These are phyloP conservation scores for Lophiostoma macrostomum DNA, from an alignment of 495 filamentous ascomycete genomes.

Conservation along the genomic window DNA sequence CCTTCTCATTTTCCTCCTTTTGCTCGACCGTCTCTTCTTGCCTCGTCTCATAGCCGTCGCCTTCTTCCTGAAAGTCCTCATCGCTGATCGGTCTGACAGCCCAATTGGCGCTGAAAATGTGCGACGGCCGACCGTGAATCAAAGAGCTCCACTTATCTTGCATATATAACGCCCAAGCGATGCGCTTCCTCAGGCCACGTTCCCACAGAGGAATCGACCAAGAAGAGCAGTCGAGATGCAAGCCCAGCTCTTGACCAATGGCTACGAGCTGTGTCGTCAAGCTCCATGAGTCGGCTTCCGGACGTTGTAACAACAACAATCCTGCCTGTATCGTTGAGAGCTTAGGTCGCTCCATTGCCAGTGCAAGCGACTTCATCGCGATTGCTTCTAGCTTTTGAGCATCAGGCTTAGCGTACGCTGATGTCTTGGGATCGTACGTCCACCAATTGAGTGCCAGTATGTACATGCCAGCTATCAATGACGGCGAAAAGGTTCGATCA, in stretches of 20 bases:
- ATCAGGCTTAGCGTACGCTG: conserved; percentile 66
- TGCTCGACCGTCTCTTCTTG: conserved; percentile 44
- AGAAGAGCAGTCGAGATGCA: conserved; percentile 81
- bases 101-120: conserved; percentile 79
- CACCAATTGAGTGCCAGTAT: conserved; percentile 89
- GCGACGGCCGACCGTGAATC: conserved; percentile 81
- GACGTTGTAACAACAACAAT: conserved; percentile 80
- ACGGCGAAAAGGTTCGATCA: conserved; percentile 73
- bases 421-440: conserved; percentile 66
- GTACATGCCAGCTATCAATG: conserved; percentile 85
- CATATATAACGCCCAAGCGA: conserved; percentile 90
- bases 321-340: conserved; percentile 94
- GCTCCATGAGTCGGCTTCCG: conserved; percentile 79
- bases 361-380: conserved; percentile 66
- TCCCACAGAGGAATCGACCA: conserved; percentile 92
- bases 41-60: conserved; percentile 44
- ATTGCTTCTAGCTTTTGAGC: conserved; percentile 71
- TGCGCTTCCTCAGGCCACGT: conserved; percentile 72
- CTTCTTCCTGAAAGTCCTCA: conserved; percentile 63
- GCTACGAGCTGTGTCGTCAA: conserved; percentile 82
- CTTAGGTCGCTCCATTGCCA: conserved; percentile 79
- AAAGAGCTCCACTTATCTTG: conserved; percentile 91
- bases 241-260: conserved; percentile 75
- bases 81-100: conserved; percentile 65
- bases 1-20: conserved; percentile 58